phyloP scores from a whole-genome alignment of 2,329 filamentous ascomycete genomes.

The Pseudogymnoascus sp. region DNA sequence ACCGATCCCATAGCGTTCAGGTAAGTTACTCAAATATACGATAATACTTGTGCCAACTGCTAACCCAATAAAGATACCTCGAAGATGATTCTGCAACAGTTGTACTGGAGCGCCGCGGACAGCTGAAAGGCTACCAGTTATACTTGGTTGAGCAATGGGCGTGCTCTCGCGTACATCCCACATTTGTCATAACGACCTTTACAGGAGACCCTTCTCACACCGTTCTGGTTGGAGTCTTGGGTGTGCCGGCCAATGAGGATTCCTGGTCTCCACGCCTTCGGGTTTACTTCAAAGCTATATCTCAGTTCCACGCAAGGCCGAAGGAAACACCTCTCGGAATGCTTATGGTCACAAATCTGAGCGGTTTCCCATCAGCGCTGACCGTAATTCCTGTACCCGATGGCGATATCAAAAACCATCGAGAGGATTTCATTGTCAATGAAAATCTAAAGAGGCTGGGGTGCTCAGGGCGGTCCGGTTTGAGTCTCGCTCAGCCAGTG shows the following conservation, averaged over 20 bases:
- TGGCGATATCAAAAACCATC: constrained; percentile 72
- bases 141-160: constrained; percentile 98
- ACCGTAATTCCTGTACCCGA: constrained; percentile 87
- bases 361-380: constrained; percentile 81
- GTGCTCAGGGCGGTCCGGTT: constrained; percentile 80
- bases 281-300: constrained; percentile 78
- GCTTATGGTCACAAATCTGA: constrained; percentile 89
- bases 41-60: not conserved
- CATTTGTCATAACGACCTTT: constrained; percentile 85
- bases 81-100: constrained; percentile 73
- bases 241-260: constrained; percentile 70
- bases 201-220: constrained; percentile 76
- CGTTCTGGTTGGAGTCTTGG: constrained; percentile 71
- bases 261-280: constrained; percentile 72
- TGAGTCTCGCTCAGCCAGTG: constrained; percentile 71
- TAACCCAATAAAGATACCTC: constrained; percentile 50
- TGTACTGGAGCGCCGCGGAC: constrained; percentile 62
- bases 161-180: constrained; percentile 82
- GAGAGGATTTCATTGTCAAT: constrained; percentile 84
- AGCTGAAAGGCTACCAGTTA: constrained; percentile 76
- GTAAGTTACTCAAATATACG: constrained; percentile 17
- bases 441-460: constrained; percentile 87
- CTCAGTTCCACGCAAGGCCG: constrained; percentile 74
- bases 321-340: constrained; percentile 76
- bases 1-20: constrained; percentile 58